Evolutionary conservation across 345 rosid genomes (phyloP).

Genomic region (Arabidopsis suecica): DNA sequence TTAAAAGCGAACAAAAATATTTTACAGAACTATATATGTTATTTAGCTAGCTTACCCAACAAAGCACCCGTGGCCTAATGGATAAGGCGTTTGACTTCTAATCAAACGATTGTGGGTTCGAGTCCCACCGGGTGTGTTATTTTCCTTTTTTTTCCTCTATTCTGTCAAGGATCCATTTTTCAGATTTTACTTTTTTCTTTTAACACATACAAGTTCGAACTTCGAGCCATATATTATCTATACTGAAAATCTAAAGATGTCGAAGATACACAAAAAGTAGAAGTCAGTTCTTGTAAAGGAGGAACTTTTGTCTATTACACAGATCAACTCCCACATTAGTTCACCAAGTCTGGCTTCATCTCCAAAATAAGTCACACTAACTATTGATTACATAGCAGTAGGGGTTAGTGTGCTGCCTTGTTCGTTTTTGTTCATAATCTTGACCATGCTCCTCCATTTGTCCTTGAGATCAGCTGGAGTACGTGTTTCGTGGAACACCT

Average conservation of each 20-base stretch:
- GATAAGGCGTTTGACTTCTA: conserved; percentile 88
- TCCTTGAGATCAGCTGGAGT: conserved; percentile 76
- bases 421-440: neutral
- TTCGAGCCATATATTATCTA: neutral
- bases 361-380: conserved; percentile 24
- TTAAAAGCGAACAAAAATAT: too few relatives aligned
- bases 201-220: neutral
- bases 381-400: neutral
- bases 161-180: neutral
- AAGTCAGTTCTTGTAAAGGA: conserved; percentile 18
- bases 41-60: too few relatives aligned
- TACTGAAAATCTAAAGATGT: neutral
- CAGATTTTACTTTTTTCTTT: neutral
- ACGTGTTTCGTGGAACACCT: conserved; percentile 61
- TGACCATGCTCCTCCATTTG: conserved; percentile 67
- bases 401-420: neutral
- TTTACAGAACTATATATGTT: too few relatives aligned
- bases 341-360: conserved; percentile 26
- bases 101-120: conserved; percentile 92
- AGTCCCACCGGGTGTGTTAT: conserved; percentile 67
- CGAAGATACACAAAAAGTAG: neutral
- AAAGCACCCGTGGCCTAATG: conserved; percentile 73
- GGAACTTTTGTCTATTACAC: conserved; percentile 13
- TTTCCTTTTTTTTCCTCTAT: neutral
- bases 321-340: neutral